Base-by-base conservation (phyloP, 768 basidiomycete species). In the Paxillus rubicundulus region DNA sequence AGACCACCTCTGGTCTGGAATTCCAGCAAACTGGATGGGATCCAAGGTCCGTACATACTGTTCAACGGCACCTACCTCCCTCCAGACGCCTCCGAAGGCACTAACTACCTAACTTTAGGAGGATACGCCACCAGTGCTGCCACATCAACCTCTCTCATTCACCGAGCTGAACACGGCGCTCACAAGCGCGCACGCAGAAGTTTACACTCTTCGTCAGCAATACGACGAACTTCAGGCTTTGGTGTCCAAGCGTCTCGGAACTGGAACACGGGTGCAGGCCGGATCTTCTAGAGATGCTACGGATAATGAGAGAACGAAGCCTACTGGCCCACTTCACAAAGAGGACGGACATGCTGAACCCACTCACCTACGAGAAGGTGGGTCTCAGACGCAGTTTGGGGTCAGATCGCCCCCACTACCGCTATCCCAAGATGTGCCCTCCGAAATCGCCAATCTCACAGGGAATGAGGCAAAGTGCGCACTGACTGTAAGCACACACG, bases 141-240 rank as follows among this genome's bases (percentile, higher is more conserved):
- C 47, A 9, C 45, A 46, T 10, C 55, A 50, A 18, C 60, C 56
- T 0, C 55, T 70, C 41, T 64, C 60, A 4, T 57, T 70, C 9
- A 58, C 64, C 10, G 53, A 69, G 5, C 9, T 69, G 51, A 65
- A 67, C 12, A 32, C 47, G 13, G 67, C 62, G 1, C 59, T 69
- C 27, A 53, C 51, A 12, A 49, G 37, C 41, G 64, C 64, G 1
- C 59, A 57, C 1, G 57, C 59, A 16, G 69, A 69, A 47, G 63
- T 70, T 12, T 40, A 34, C 27, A 38, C 58, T 8, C 67, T 69
- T 20, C 67, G 62, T 13, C 56, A 45, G 24, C 53, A 54, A 50
- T 69, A 69, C 42, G 67, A 67, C 9, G 49, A 53, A n/a, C 65
- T 69, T 4, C 56, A 50, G 6, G 37, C 40, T 2, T 28, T 60